A percentile compares a stretch with the other conserved stretches of the same genome.
phyloP scores from a whole-genome alignment of 2,329 filamentous ascomycete genomes.

The Niveomyces coronatus region DNA sequence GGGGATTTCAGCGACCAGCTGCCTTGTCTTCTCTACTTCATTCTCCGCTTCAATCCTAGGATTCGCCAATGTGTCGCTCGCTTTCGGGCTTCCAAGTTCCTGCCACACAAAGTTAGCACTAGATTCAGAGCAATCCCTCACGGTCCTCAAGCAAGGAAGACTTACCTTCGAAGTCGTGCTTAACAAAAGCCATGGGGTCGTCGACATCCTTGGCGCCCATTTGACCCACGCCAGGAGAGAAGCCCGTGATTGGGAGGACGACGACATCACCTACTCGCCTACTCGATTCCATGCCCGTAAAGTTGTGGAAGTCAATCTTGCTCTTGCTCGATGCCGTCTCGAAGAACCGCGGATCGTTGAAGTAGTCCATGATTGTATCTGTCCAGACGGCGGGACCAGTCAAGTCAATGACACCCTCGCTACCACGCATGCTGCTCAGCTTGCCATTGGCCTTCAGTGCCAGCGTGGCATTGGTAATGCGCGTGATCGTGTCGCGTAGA shows the following conservation, averaged over 20 bases:
- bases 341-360: conserved; percentile 86
- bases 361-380: conserved; percentile 80
- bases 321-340: conserved; percentile 61
- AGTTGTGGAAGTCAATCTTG: conserved; percentile 76
- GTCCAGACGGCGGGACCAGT: conserved; percentile 95
- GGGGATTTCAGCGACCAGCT: too few species aligned
- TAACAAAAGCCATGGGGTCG: conserved; percentile 94
- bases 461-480: conserved; percentile 75
- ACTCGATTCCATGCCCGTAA: conserved; percentile 72
- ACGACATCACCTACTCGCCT: conserved; percentile 91
- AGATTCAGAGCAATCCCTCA: background rate
- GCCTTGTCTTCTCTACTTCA: too few species aligned
- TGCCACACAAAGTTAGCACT: conserved; percentile 21
- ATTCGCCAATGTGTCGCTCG: conserved; percentile 57
- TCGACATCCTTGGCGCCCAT: conserved; percentile 86
- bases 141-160: conserved; percentile 4
- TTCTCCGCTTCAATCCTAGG: conserved; percentile 15
- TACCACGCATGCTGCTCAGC: conserved; percentile 49
- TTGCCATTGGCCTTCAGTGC: conserved; percentile 57
- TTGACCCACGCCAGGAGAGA: conserved; percentile 86
- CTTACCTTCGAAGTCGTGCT: conserved; percentile 90
- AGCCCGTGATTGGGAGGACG: conserved; percentile 90
- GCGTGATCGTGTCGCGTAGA: conserved; percentile 74
- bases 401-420: conserved; percentile 73
- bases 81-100: conserved; percentile 68